These are phyloP conservation scores for Trichoderma semiorbis DNA, from an alignment of 2,329 filamentous ascomycete genomes.

Conservation along the genomic window DNA sequence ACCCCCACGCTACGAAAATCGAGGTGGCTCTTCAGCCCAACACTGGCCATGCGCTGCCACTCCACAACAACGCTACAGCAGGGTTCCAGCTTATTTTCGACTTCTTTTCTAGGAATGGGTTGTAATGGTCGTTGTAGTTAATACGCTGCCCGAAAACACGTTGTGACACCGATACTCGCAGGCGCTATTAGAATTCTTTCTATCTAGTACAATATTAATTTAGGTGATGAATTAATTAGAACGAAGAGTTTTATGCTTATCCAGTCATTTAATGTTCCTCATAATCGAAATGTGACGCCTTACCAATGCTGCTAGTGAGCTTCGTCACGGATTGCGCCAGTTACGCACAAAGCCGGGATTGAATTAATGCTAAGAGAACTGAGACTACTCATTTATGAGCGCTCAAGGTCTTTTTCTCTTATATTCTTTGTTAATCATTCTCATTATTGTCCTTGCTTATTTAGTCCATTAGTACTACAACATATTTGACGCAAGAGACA, in stretches of 20 bases:
- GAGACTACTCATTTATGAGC: not conserved
- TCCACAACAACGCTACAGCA: slow-evolving; percentile 8
- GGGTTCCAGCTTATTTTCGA: slow-evolving; percentile 9
- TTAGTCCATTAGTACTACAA: not conserved
- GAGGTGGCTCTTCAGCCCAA: slow-evolving; percentile 4
- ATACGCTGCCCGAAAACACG: no score
- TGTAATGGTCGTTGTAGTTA: not conserved
- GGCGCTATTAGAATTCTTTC: not conserved
- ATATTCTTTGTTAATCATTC: not conserved
- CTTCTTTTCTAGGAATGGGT: not conserved
- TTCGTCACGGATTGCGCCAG: not conserved
- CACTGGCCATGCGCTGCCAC: slow-evolving; percentile 9
- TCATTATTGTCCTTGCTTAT: not conserved
- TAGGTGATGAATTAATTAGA: not conserved
- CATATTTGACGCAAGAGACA: no score
- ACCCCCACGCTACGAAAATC: slow-evolving; percentile 3
- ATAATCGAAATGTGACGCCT: not conserved
- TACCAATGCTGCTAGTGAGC: not conserved
- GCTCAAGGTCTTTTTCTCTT: not conserved
- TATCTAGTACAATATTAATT: not conserved
- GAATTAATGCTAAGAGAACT: not conserved
- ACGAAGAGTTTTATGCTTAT: no score
- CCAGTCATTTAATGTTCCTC: not conserved
- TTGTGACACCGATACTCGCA: not conserved
- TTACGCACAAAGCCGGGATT: not conserved